A percentile compares a stretch with the other conserved stretches of the same genome.
Evolutionary conservation across 306 rosid species (phyloP).

Genomic region (Hippophae gyantsensis): DNA sequence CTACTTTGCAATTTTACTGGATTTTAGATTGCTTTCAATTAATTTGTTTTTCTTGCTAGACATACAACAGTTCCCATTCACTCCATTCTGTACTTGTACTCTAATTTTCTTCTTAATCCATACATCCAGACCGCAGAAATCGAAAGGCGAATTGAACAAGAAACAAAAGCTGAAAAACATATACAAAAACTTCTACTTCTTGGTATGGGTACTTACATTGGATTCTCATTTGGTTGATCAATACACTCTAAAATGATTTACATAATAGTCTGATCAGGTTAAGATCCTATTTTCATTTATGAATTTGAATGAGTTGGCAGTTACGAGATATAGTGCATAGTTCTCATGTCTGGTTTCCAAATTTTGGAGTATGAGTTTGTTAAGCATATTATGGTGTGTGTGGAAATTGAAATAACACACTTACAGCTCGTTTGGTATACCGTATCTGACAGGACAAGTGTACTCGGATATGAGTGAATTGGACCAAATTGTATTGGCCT

Average conservation of each 20-base stretch:
- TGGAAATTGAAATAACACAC: too few relatives aligned
- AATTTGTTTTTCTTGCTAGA: not conserved
- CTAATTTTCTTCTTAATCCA: constrained; percentile 14
- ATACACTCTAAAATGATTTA: constrained; percentile 5
- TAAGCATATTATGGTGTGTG: too few relatives aligned
- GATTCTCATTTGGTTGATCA: constrained; percentile 9
- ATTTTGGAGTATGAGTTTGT: too few relatives aligned
- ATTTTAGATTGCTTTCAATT: not conserved
- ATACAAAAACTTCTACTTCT: constrained; percentile 90
- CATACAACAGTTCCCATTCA: not conserved
- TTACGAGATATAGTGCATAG: too few relatives aligned
- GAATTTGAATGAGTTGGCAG: too few relatives aligned
- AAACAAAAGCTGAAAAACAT: constrained; percentile 88
- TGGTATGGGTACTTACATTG: constrained; percentile 36
- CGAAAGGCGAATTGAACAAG: constrained; percentile 84
- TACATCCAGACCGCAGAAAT: constrained; percentile 78
- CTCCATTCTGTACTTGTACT: constrained; percentile 7
- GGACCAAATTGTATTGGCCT: too few relatives aligned
- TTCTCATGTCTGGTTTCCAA: too few relatives aligned
- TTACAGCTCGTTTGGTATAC: too few relatives aligned
- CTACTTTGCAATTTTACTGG: not conserved
- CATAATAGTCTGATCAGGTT: constrained; percentile 7
- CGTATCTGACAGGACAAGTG: too few relatives aligned
- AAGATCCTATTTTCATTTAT: not conserved
- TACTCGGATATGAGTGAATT: too few relatives aligned